Base-by-base conservation (phyloP, 768 basidiomycete genomes). In the Leccinum arenicola region DNA sequence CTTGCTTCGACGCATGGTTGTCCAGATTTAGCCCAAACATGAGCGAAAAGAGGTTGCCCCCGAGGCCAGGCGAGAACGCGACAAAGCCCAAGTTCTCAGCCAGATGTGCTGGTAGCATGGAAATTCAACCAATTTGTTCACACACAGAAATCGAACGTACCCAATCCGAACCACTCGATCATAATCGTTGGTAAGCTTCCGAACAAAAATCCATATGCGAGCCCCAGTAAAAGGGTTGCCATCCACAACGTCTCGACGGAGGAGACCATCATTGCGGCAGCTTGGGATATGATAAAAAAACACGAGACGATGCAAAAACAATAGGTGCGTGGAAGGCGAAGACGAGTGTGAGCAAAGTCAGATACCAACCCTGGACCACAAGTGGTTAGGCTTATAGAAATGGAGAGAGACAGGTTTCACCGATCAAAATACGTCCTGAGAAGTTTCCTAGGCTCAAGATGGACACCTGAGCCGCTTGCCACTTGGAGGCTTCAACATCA, bases 161-260 rank as follows among this genome's bases (percentile, higher is more conserved):
- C 77, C 66, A 95, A 77, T 8, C 93, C 93, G 64, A 95, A 95
- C 91, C 91, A 94, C 64, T 95, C 94, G 25, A 95, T 80, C 54
- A 84, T 79, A 31, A 95, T 78, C n/a, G 87, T 85, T 0, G 91
- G 90, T 66, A 83, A 80, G 47, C 89, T 75, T 2, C 88, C 89
- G 69, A 91, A 93, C 55, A 85, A 68, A 52, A 83, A 80, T 4
- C 93, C 93, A 64, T 94, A 89, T 0, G 86, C 84, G 25, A 78
- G 65, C 11, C 72, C 70, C 11, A 78, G 60, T 29, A 74, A 53
- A 19, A 70, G 65, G 29, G 68, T 74, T 17, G 70, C 72, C 33
- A 64, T 51, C 91, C 93, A 95, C 3, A 96, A 78, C 48, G 80
- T 66, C n/a, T 76, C 67, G 23, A 93, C 82, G n/a, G 81, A 73